Conservation (phyloP, 78 protist genomes). For the Trichosphaerium sp. region DNA sequence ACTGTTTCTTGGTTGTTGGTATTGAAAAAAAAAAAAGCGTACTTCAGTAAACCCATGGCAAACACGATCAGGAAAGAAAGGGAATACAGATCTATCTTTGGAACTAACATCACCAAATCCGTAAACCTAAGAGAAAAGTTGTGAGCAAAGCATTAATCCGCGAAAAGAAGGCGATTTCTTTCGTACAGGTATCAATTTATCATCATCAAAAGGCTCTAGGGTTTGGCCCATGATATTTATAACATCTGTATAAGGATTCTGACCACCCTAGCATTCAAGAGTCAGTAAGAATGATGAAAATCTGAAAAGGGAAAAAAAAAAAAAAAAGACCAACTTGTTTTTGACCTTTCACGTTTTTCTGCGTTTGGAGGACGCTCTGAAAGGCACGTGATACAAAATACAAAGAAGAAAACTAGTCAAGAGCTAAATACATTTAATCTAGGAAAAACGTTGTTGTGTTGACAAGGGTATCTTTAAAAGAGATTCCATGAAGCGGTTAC, state of each 20-base stretch:
- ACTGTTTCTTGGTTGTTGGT: too few species aligned
- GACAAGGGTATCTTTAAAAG: too few species aligned
- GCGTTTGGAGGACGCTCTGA: not conserved
- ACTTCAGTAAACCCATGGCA: too few species aligned
- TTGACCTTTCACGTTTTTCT: not conserved
- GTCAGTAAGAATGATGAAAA: too few species aligned
- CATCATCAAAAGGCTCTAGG: slow-evolving; percentile 19
- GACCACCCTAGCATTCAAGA: too few species aligned
- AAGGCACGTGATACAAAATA: not conserved
- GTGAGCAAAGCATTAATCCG: not conserved
- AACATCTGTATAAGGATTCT: not conserved
- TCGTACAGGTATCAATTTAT: slow-evolving; percentile 1
- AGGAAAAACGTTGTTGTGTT: too few species aligned
- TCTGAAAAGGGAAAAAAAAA: not conserved
- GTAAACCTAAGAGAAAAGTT: not conserved
- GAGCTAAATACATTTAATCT: too few species aligned
- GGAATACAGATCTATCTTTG: slow-evolving; percentile 5
- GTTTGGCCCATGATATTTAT: not conserved
- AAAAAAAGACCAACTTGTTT: not conserved
- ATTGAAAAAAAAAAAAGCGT: too few species aligned
- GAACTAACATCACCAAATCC: slow-evolving; percentile 14
- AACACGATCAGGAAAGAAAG: slow-evolving; percentile 8
- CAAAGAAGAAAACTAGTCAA: too few species aligned
- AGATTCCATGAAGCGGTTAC: too few species aligned
- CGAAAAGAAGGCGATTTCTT: not conserved